Evolutionary conservation across 2,329 filamentous ascomycete genomes (phyloP).

Genomic region (Cladosporium sp.): DNA sequence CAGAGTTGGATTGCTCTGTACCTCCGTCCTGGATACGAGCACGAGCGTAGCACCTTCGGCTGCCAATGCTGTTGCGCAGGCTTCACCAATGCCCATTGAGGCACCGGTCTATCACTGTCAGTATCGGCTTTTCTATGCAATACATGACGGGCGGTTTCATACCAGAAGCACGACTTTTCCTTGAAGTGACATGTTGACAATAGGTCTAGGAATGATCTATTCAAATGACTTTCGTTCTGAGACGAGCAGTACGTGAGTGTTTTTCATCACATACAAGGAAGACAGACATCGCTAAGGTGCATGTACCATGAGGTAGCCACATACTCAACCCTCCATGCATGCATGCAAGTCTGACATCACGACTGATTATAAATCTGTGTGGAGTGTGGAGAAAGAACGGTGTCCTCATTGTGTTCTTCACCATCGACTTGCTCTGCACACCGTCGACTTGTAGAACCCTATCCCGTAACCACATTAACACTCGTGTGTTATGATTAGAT

Average conservation of each 20-base stretch:
- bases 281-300: neutral
- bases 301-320: neutral
- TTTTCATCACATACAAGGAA: neutral
- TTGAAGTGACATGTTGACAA: conserved; percentile 6
- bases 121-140: neutral
- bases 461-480: neutral
- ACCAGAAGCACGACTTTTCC: conserved; percentile 13
- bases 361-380: conserved; percentile 1
- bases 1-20: neutral
- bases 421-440: neutral
- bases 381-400: conserved; percentile 1
- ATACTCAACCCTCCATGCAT: neutral
- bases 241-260: neutral
- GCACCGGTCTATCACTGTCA: neutral
- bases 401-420: neutral
- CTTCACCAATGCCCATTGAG: conserved; percentile 17
- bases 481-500: neutral
- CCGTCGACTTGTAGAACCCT: neutral
- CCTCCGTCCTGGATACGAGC: conserved; percentile 11
- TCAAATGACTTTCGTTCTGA: neutral
- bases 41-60: conserved; percentile 8
- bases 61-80: conserved; percentile 11
- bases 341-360: neutral
- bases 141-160: neutral
- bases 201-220: neutral